These are phyloP conservation scores for Penicillium sclerotiorum DNA, from an alignment of 2,329 filamentous ascomycete species.

Conservation along the genomic window DNA sequence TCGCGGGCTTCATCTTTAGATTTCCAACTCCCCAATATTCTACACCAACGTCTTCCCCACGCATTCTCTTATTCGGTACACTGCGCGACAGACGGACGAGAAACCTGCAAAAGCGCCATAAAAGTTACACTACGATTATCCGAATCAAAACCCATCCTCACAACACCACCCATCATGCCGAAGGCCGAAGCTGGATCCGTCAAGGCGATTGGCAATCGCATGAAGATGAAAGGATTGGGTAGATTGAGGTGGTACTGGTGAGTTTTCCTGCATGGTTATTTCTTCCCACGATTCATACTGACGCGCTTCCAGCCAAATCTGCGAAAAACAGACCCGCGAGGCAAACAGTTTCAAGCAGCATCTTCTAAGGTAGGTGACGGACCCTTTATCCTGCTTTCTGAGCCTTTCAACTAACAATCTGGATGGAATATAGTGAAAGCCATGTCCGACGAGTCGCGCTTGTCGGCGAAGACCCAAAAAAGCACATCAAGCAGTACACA, in stretches of 20 bases:
- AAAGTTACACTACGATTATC: conserved; percentile 12
- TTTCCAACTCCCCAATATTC: not conserved
- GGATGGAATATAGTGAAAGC: conserved; percentile 66
- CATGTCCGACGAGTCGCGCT: conserved; percentile 89
- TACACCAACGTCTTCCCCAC: too few species aligned
- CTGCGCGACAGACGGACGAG: too few species aligned
- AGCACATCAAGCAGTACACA: conserved; percentile 79
- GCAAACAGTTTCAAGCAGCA: conserved; percentile 60
- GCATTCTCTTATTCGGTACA: too few species aligned
- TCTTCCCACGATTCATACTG: not conserved
- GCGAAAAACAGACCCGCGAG: conserved; percentile 75
- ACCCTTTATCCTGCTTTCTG: not conserved
- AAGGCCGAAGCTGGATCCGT: conserved; percentile 89
- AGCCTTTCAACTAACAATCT: not conserved
- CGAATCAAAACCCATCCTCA: not conserved
- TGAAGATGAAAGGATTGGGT: conserved; percentile 72
- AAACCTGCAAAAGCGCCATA: too few species aligned
- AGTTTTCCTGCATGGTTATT: not conserved
- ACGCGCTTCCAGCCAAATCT: conserved; percentile 51
- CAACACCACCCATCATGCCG: conserved; percentile 64
- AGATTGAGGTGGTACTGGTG: conserved; percentile 82
- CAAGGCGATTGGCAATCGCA: conserved; percentile 88
- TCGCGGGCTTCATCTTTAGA: conserved; percentile 12
- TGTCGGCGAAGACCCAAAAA: conserved; percentile 84
- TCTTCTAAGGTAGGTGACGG: not conserved